Evolutionary conservation across 1,284 basidiomycete genomes (phyloP), one percentile per base, ranked within the genome.

Genomic region (Marasmius tenuissimus): DNA sequence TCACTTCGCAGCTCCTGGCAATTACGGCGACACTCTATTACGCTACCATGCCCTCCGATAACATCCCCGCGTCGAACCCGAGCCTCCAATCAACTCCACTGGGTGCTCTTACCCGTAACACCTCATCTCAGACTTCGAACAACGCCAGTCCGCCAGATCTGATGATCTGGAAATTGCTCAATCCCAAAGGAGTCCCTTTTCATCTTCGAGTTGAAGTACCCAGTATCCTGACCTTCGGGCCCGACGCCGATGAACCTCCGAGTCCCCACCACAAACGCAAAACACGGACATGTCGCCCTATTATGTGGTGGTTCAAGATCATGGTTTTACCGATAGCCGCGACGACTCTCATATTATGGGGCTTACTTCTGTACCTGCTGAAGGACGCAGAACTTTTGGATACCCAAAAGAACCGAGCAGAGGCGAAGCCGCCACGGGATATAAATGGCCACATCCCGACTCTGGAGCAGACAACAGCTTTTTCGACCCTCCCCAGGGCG

Each of bases 351-450:
- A 74, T 85, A 1, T 81, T 98, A 3, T 98, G 93, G 73, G 81
- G 85, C 8, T 76, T 98, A 20, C 78, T 97, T 12, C 81, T 94
- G n/a, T 96, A 96, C 71, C 82, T 99, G 1, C 80, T 98, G 62
- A 97, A 97, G 76, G 91, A 97, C 66, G 87, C 94, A 0, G 95
- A 98, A 63, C 83, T 96, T 1, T 83, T 98, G 14, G 95, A 96
- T 69, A 90, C 91, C 4, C 94, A 96, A 69, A 82, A 89, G 49
- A 83, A 91, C 72, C 78, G 83, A 53, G 76, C 79, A 12, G 83
- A 85, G 57, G 71, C 75, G 2, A 79, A 79, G 45, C 35, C 57
- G 56, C 64, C 69, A 1, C 67, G 71, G 0, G 74, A 77, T 6
- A 63, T 65, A 11, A 71, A 70, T 22, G 71, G 77, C 50, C 71